These are phyloP conservation scores for Annulohypoxylon bovei DNA, from an alignment of 495 filamentous ascomycete species.

Conservation along the genomic window DNA sequence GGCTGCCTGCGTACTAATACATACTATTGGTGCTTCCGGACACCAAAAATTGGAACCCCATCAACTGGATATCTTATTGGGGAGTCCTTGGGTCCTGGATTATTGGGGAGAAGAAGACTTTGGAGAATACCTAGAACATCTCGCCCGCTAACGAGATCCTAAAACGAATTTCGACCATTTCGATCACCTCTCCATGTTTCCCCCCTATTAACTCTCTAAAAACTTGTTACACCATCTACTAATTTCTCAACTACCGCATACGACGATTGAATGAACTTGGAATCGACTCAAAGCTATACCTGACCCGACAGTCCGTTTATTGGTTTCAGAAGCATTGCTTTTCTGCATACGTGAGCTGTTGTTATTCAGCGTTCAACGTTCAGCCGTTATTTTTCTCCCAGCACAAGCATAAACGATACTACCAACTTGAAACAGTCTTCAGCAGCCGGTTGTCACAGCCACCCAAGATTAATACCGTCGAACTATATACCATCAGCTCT, in stretches of 20 bases:
- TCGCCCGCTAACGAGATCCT: constrained; percentile 22
- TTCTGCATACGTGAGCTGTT: constrained; percentile 24
- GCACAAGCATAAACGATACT: constrained; percentile 35
- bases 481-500: constrained; percentile 26
- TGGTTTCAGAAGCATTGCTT: constrained; percentile 26
- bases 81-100: not conserved
- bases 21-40: constrained; percentile 27
- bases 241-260: constrained; percentile 8
- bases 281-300: constrained; percentile 20
- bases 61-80: constrained; percentile 39
- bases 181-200: not conserved
- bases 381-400: constrained; percentile 14
- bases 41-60: constrained; percentile 35
- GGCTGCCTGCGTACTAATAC: constrained; percentile 15
- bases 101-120: constrained; percentile 9
- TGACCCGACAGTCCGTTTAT: constrained; percentile 18
- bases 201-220: not conserved
- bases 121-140: constrained; percentile 17
- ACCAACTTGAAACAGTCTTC: constrained; percentile 40
- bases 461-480: constrained; percentile 14
- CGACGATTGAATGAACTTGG: constrained; percentile 10
- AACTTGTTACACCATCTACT: constrained; percentile 8
- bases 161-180: constrained; percentile 22
- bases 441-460: constrained; percentile 31
- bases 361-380: not conserved